These are phyloP conservation scores for Boletus sensibilis DNA, from an alignment of 768 basidiomycete genomes.

Conservation along the genomic window DNA sequence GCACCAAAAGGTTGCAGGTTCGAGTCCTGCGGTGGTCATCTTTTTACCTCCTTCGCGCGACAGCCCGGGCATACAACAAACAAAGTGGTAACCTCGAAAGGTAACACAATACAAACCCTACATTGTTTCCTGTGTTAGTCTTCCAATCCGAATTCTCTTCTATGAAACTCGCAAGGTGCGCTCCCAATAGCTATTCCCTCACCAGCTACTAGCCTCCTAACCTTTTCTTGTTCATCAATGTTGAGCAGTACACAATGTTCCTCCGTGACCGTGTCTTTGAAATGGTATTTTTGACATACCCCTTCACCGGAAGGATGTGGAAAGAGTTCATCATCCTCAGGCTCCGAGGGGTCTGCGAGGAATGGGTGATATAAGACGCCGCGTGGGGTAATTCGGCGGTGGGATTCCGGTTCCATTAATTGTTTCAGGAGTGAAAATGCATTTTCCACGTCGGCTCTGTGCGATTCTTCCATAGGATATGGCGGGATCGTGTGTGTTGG, in stretches of 20 bases:
- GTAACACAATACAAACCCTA: neutral
- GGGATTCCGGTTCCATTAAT: slow-evolving; percentile 75
- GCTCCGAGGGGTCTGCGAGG: slow-evolving; percentile 48
- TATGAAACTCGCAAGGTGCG: slow-evolving; percentile 63
- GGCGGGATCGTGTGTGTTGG: slow-evolving; percentile 13
- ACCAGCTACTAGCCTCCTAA: slow-evolving; percentile 33
- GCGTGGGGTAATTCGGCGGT: slow-evolving; percentile 72
- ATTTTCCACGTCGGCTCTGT: slow-evolving; percentile 54
- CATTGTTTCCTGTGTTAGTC: neutral
- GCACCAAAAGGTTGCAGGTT: slow-evolving; percentile 95
- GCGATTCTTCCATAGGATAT: slow-evolving; percentile 37
- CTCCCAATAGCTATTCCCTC: slow-evolving; percentile 59
- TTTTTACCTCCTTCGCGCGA: neutral
- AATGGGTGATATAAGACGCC: slow-evolving; percentile 80
- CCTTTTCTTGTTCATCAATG: slow-evolving; percentile 35
- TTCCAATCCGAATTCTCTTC: slow-evolving; percentile 17
- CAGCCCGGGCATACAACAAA: neutral
- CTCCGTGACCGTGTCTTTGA: slow-evolving; percentile 57
- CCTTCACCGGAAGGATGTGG: slow-evolving; percentile 72
- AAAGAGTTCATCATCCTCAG: slow-evolving; percentile 62
- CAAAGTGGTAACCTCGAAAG: neutral
- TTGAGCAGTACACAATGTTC: slow-evolving; percentile 50
- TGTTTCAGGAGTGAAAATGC: slow-evolving; percentile 76
- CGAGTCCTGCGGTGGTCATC: slow-evolving; percentile 91
- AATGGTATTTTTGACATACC: slow-evolving; percentile 62